phyloP scores from a whole-genome alignment of 2,329 filamentous ascomycete genomes.

The Tolypocladium sp. region DNA sequence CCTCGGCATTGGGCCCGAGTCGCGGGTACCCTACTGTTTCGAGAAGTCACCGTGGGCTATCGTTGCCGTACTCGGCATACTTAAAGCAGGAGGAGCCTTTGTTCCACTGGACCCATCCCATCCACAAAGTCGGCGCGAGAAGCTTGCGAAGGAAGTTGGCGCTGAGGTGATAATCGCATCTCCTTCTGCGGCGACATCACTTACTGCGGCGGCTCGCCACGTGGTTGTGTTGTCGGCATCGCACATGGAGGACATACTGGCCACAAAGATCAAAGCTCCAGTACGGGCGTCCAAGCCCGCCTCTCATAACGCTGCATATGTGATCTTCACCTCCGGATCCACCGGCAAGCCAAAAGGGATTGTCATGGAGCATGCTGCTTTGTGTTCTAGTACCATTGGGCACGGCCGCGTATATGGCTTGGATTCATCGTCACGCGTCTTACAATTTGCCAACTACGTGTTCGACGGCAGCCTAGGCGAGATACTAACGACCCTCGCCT shows the following conservation, averaged over 20 bases:
- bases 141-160: background rate
- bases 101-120: slow-evolving; percentile 15
- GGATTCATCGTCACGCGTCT: slow-evolving; percentile 35
- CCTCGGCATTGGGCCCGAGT: background rate
- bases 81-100: slow-evolving; percentile 15
- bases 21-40: background rate
- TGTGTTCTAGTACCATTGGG: slow-evolving; percentile 40
- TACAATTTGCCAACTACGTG: slow-evolving; percentile 41
- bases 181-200: background rate
- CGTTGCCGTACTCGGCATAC: slow-evolving; percentile 12
- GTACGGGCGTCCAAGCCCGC: too few relatives aligned
- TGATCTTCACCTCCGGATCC: slow-evolving; percentile 18
- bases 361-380: slow-evolving; percentile 34
- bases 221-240: background rate
- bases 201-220: background rate
- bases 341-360: slow-evolving; percentile 18
- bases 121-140: slow-evolving; percentile 1
- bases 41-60: slow-evolving; percentile 3
- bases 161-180: background rate
- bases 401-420: slow-evolving; percentile 39
- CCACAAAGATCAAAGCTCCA: background rate
- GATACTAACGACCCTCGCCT: slow-evolving; percentile 10
- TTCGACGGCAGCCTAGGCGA: slow-evolving; percentile 36
- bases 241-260: background rate
- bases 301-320: slow-evolving; percentile 8